Evolutionary conservation across 2,329 filamentous ascomycete genomes (phyloP).

Genomic region (Fusarium tupiense): DNA sequence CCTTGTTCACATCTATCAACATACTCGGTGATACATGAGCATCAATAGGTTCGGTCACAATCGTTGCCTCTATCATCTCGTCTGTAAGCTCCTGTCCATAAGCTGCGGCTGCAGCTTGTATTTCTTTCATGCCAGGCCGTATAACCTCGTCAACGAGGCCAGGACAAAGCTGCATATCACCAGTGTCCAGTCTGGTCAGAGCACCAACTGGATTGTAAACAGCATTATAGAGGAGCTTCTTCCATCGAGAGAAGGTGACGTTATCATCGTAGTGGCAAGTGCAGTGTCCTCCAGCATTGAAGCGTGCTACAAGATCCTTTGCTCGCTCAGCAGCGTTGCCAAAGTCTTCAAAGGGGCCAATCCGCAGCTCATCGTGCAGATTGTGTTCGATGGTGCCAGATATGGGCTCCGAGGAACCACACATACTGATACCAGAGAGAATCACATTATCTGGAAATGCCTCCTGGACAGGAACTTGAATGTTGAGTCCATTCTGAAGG

Average conservation of each 20-base stretch:
- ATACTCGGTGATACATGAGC: conserved; percentile 39
- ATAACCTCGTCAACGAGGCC: conserved; percentile 36
- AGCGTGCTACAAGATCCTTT: conserved; percentile 36
- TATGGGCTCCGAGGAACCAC: conserved; percentile 38
- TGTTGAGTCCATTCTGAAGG: conserved; percentile 42
- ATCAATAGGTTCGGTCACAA: conserved; percentile 37
- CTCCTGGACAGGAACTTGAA: conserved; percentile 31
- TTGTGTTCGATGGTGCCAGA: conserved; percentile 37
- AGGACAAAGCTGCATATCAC: conserved; percentile 40
- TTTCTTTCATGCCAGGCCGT: conserved; percentile 39
- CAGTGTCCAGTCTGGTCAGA: conserved; percentile 33
- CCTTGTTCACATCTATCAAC: conserved; percentile 39
- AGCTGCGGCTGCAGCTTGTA: conserved; percentile 32
- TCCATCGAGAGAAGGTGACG: conserved; percentile 39
- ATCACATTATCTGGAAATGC: conserved; percentile 35
- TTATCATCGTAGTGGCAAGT: conserved; percentile 33
- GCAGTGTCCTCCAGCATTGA: conserved; percentile 31
- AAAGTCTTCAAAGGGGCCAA: conserved; percentile 35
- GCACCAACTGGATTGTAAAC: conserved; percentile 39
- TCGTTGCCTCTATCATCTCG: conserved; percentile 36
- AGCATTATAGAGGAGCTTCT: conserved; percentile 41
- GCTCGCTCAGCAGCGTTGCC: conserved; percentile 28
- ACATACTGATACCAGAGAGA: conserved; percentile 41
- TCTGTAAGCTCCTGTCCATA: conserved; percentile 37
- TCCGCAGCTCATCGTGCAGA: conserved; percentile 33